Conservation (phyloP, 164 flowering plant species). For the Akebia trifoliata region DNA sequence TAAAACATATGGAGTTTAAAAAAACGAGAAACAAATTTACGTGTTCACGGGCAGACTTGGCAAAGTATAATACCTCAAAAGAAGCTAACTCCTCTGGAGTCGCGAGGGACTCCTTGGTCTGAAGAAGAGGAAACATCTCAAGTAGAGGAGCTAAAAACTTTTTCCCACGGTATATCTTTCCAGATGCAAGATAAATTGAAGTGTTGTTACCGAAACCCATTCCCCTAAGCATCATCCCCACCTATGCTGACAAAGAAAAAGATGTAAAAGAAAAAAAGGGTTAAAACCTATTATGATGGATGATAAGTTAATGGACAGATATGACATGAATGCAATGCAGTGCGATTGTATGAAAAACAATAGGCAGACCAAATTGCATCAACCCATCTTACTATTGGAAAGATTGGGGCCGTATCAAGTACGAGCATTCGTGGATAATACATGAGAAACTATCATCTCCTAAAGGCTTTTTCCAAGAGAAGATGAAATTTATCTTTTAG, state of each 20-base stretch:
- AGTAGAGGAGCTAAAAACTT: conserved; percentile 53
- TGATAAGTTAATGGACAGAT: not conserved
- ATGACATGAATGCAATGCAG: not conserved
- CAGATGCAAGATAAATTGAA: conserved; percentile 74
- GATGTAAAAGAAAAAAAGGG: conserved; percentile 4
- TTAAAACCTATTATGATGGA: conserved; percentile 8
- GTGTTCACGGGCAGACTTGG: not conserved
- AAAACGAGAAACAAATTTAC: not conserved
- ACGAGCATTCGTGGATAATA: too few species aligned
- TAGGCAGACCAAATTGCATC: not conserved
- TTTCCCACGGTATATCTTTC: conserved; percentile 58
- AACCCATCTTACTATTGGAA: not conserved
- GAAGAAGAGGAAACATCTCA: conserved; percentile 68
- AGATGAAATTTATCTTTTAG: too few species aligned
- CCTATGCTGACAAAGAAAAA: conserved; percentile 53
- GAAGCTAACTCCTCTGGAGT: conserved; percentile 60
- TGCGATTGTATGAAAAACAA: not conserved
- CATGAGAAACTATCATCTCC: too few species aligned
- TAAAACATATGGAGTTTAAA: not conserved
- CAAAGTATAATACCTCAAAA: conserved; percentile 49
- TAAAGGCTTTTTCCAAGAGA: too few species aligned
- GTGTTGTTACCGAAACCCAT: conserved; percentile 78
- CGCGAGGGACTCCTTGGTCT: conserved; percentile 71
- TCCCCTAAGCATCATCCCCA: conserved; percentile 88
- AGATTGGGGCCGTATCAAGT: too few species aligned